A percentile compares a stretch with the other conserved stretches of the same genome.
Conservation (phyloP, 176 grass and related monocot species). For the Canna indica region DNA sequence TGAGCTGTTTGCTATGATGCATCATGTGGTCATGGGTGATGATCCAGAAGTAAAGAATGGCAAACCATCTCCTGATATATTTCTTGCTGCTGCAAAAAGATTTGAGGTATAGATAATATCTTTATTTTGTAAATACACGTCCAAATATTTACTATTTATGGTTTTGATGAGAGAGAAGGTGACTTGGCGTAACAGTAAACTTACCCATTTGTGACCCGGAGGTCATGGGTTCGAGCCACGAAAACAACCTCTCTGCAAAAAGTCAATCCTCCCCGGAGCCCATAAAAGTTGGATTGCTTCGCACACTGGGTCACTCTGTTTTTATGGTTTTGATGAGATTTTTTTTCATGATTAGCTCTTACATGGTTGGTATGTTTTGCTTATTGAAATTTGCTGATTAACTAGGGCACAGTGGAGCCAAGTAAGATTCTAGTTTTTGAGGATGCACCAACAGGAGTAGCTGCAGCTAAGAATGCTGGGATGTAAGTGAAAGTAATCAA, state of each 20-base stretch:
- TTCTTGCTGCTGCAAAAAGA: conserved; percentile 68
- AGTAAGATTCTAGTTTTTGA: conserved; percentile 80
- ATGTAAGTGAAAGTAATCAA: conserved; percentile 43
- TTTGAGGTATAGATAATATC: conserved; percentile 43
- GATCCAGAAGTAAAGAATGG: conserved; percentile 77
- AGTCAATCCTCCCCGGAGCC: no score
- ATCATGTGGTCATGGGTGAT: conserved; percentile 85
- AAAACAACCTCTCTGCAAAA: no score
- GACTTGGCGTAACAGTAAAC: no score
- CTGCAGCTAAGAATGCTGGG: conserved; percentile 77
- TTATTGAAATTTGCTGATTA: conserved; percentile 1
- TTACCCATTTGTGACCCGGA: no score
- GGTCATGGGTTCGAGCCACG: no score
- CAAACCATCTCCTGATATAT: conserved; percentile 93
- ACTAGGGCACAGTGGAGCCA: conserved; percentile 50
- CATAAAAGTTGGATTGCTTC: no score
- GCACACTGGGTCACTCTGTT: no score
- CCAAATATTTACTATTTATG: no score
- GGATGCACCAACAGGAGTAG: conserved; percentile 81
- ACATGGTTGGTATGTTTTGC: neutral
- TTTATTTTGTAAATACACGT: neutral
- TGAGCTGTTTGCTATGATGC: conserved; percentile 66
- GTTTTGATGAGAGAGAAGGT: neutral
- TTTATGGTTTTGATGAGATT: no score
- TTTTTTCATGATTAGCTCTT: neutral